Conservation (phyloP, 805 yeast genomes). For the Pichia californica region DNA sequence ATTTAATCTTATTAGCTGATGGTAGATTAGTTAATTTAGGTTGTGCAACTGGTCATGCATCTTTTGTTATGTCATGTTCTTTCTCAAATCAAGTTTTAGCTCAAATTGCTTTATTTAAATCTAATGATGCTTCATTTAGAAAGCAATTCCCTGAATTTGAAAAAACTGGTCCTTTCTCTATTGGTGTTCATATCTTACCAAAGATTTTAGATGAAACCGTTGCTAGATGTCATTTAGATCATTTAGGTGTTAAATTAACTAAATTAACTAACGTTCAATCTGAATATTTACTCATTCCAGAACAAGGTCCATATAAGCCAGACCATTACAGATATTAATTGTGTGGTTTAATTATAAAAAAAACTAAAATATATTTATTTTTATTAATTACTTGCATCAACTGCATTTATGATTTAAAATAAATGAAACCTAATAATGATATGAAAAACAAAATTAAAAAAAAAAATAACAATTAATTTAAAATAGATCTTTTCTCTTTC, state of each 20-base stretch:
- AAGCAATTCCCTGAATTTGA: conserved; percentile 79
- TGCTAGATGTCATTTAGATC: conserved; percentile 92
- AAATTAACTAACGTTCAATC: conserved; percentile 74
- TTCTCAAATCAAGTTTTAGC: conserved; percentile 99
- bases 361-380: neutral
- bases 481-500: conserved; percentile 1
- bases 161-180: conserved; percentile 82
- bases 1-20: conserved; percentile 92
- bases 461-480: neutral
- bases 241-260: conserved; percentile 86
- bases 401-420: conserved; percentile 19
- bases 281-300: conserved; percentile 88
- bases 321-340: conserved; percentile 94
- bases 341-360: too few species aligned
- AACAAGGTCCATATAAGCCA: conserved; percentile 95
- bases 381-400: conserved; percentile 22
- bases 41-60: conserved; percentile 99
- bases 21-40: conserved; percentile 99
- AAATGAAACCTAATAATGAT: neutral
- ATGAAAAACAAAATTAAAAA: neutral
- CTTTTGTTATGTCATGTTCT: conserved; percentile 98
- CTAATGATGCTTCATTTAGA: conserved; percentile 76
- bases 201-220: conserved; percentile 98
- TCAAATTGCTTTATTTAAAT: conserved; percentile 94
- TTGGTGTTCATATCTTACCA: conserved; percentile 95